These are phyloP conservation scores for Deinandra increscens DNA, from an alignment of 129 eudicot species.

Conservation along the genomic window DNA sequence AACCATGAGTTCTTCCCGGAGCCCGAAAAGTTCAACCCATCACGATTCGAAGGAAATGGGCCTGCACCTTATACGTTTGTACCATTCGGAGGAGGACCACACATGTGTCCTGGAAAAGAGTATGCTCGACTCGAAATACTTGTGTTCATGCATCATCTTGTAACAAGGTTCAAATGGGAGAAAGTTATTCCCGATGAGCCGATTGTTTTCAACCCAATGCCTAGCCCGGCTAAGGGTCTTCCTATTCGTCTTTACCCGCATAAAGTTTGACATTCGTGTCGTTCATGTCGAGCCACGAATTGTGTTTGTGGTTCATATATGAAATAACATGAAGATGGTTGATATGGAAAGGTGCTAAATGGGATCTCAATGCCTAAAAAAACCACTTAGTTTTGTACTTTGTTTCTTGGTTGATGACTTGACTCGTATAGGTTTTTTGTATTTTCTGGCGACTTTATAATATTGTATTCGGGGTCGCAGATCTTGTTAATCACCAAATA, in stretches of 20 bases:
- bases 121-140: conserved; percentile 42
- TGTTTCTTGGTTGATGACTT: background rate
- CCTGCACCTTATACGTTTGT: conserved; percentile 60
- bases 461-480: background rate
- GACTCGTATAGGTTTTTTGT: background rate
- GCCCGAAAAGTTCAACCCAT: conserved; percentile 50
- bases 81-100: conserved; percentile 70
- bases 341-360: background rate
- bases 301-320: background rate
- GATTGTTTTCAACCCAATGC: conserved; percentile 30
- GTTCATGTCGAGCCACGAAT: background rate
- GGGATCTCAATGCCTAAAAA: background rate
- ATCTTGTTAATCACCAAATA: background rate
- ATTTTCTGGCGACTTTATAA: background rate
- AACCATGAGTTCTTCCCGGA: conserved; percentile 48
- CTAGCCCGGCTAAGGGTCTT: conserved; percentile 40
- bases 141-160: conserved; percentile 42
- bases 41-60: conserved; percentile 52
- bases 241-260: conserved; percentile 39
- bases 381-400: background rate
- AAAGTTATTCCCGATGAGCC: conserved; percentile 36
- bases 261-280: conserved; percentile 5
- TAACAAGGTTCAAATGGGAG: conserved; percentile 41
- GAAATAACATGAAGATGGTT: background rate
- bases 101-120: conserved; percentile 68